phyloP scores from a whole-genome alignment of 305 asterid species.

The Fraxinus sp. region DNA sequence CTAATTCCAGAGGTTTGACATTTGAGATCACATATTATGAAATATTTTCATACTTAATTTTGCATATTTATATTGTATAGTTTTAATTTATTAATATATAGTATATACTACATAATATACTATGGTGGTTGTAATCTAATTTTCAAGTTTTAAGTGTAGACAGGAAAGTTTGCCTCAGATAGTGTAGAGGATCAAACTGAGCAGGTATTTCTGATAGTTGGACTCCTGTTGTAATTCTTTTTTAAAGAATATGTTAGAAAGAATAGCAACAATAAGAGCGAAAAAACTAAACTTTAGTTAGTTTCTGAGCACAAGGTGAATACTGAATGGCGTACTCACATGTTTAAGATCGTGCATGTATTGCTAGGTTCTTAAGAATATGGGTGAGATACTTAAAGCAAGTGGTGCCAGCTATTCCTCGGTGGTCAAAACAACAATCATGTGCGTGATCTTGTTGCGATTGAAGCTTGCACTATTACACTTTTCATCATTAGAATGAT shows the following conservation, averaged over 20 bases:
- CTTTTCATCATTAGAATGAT: neutral
- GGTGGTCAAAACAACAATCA: conserved; percentile 61
- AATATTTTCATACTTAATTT: neutral
- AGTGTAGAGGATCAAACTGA: conserved; percentile 85
- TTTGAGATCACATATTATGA: neutral
- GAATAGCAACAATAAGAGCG: conserved; percentile 1
- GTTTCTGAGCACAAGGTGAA: neutral
- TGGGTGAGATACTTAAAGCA: conserved; percentile 63
- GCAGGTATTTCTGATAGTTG: conserved; percentile 45
- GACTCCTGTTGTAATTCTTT: neutral
- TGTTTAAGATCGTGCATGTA: conserved; percentile 5
- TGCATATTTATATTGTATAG: neutral
- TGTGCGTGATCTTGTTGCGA: conserved; percentile 33
- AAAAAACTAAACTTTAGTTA: neutral
- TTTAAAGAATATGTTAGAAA: neutral
- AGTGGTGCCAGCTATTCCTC: conserved; percentile 53
- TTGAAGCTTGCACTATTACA: neutral
- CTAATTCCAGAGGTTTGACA: conserved; percentile 68
- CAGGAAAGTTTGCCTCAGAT: conserved; percentile 69
- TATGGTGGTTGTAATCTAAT: neutral
- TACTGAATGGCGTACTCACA: neutral
- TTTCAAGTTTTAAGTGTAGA: conserved; percentile 39
- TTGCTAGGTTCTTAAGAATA: conserved; percentile 44
- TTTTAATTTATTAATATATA: neutral
- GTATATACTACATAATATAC: neutral